Percentiles rank a stretch among this genome's conserved stretches.
These are phyloP conservation scores for Canna indica DNA, from an alignment of 176 grass and related monocot genomes.

Conservation along the genomic window DNA sequence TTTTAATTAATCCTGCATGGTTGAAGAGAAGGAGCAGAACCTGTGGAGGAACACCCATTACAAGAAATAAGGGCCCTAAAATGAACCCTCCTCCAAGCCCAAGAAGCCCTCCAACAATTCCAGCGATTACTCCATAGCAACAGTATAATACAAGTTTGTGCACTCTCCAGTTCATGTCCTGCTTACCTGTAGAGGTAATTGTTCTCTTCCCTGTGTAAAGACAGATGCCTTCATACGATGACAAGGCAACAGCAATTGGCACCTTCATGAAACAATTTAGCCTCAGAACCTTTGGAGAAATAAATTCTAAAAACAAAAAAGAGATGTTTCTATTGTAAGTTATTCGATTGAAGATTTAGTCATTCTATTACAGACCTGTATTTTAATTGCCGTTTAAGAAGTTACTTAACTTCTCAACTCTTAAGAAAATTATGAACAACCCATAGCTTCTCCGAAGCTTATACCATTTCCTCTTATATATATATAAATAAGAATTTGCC, in stretches of 20 bases:
- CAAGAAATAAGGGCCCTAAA: constrained; percentile 20
- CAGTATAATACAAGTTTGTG: constrained; percentile 15
- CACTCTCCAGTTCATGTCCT: constrained; percentile 13
- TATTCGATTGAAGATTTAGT: too few relatives aligned
- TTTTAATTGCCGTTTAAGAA: too few relatives aligned
- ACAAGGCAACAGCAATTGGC: constrained; percentile 19
- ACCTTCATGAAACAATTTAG: constrained; percentile 5
- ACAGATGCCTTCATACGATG: constrained; percentile 10
- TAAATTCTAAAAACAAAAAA: neutral
- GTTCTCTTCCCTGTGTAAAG: constrained; percentile 15
- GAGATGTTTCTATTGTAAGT: neutral
- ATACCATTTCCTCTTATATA: neutral
- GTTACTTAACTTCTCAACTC: neutral
- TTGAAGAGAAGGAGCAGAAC: neutral
- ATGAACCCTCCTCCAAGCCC: constrained; percentile 25
- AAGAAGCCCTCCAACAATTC: constrained; percentile 27
- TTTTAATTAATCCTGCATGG: neutral
- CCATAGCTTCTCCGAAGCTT: neutral
- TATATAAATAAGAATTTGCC: neutral
- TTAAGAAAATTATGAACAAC: neutral
- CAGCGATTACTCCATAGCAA: constrained; percentile 23
- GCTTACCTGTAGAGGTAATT: constrained; percentile 15
- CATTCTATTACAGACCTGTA: neutral
- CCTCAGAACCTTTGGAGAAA: neutral
- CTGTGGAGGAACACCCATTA: constrained; percentile 28